These are phyloP conservation scores for Camellia japonica DNA, from an alignment of 148 eudicot genomes.

Conservation along the genomic window DNA sequence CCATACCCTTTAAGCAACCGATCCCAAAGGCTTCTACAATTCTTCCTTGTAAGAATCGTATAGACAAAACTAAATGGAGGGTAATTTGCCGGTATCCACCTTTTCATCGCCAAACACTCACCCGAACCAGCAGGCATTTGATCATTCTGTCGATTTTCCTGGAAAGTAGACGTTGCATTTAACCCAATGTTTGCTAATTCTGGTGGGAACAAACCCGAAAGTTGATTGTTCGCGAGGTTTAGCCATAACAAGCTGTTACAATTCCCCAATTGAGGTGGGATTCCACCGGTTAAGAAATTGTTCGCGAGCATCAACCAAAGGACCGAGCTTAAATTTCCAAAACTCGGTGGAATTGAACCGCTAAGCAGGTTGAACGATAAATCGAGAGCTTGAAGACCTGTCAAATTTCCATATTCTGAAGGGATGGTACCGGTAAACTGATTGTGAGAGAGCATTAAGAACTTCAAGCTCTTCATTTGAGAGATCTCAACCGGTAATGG, in stretches of 20 bases:
- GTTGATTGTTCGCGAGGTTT: constrained; percentile 63
- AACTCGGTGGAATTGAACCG: constrained; percentile 63
- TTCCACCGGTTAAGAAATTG: constrained; percentile 65
- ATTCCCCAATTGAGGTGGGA: constrained; percentile 75
- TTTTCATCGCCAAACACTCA: constrained; percentile 68
- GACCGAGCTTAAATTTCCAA: constrained; percentile 68
- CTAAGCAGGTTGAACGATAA: constrained; percentile 63
- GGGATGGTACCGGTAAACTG: constrained; percentile 69
- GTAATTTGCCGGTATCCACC: constrained; percentile 95
- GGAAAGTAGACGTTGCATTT: constrained; percentile 56
- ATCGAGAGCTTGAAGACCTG: constrained; percentile 71
- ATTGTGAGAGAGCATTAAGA: constrained; percentile 60
- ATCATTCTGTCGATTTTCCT: constrained; percentile 40
- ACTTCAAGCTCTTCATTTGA: constrained; percentile 47
- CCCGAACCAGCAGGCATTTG: constrained; percentile 54
- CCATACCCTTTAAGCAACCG: constrained; percentile 72
- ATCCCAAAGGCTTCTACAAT: constrained; percentile 69
- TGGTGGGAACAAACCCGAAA: constrained; percentile 57
- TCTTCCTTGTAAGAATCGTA: constrained; percentile 62
- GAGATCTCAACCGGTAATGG: constrained; percentile 61
- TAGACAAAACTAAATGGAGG: constrained; percentile 89
- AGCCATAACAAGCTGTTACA: constrained; percentile 86
- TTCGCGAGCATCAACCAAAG: constrained; percentile 92
- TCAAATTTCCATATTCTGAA: constrained; percentile 52
- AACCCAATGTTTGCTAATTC: constrained; percentile 58